phyloP scores from a whole-genome alignment of 2,329 filamentous ascomycete genomes.

The Aureobasidium sp. region DNA sequence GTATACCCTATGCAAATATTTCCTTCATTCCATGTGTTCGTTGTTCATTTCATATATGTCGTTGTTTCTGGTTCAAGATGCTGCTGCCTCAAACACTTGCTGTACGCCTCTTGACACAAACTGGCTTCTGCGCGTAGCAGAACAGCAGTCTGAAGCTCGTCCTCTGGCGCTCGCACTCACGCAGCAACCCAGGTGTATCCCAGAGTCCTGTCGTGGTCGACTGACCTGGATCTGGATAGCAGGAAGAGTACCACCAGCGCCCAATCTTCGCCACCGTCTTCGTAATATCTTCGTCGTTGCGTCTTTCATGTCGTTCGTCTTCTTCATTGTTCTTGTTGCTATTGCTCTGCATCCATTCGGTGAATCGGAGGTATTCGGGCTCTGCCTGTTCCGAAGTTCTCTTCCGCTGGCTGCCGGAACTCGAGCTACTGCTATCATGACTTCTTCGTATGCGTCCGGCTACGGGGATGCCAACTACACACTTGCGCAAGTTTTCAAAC shows the following conservation, averaged over 20 bases:
- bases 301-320: neutral
- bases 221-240: conserved; percentile 66
- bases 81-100: conserved; percentile 38
- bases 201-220: conserved; percentile 57
- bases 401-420: conserved; percentile 11
- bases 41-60: neutral
- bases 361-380: conserved; percentile 4
- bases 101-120: conserved; percentile 39
- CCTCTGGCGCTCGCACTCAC: conserved; percentile 78
- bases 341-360: neutral
- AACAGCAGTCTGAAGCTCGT: conserved; percentile 88
- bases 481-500: conserved; percentile 66
- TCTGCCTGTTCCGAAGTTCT: conserved; percentile 1
- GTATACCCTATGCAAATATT: neutral
- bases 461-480: conserved; percentile 70
- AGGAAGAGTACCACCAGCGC: conserved; percentile 92
- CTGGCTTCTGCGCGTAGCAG: conserved; percentile 79
- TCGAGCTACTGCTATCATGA: conserved; percentile 25
- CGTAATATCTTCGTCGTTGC: conserved; percentile 73
- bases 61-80: neutral
- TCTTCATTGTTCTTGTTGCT: neutral
- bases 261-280: conserved; percentile 89
- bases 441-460: conserved; percentile 43
- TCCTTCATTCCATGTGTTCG: neutral
- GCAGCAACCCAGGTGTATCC: conserved; percentile 64